Conservation (phyloP, 208 protist species). For the Trypanosoma congolense region DNA sequence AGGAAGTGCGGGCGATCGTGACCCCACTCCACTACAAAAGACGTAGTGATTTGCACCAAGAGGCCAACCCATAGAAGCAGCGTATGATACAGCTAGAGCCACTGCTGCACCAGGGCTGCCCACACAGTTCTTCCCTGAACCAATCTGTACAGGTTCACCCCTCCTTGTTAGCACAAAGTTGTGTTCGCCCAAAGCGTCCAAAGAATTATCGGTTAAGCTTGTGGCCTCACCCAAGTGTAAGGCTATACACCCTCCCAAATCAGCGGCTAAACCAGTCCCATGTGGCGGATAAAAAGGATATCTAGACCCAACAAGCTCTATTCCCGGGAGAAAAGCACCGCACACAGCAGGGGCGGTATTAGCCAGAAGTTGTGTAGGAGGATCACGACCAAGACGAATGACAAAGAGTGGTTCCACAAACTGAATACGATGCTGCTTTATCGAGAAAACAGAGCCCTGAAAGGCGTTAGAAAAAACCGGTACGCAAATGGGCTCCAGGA, state of each 20-base stretch:
- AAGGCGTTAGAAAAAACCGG: slow-evolving; percentile 69
- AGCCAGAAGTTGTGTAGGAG: slow-evolving; percentile 20
- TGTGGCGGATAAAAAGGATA: slow-evolving; percentile 80
- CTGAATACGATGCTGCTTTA: slow-evolving; percentile 50
- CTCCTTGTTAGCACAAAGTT: slow-evolving; percentile 58
- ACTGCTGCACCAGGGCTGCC: slow-evolving; percentile 38
- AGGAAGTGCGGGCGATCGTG: slow-evolving; percentile 34
- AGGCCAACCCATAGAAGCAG: slow-evolving; percentile 43
- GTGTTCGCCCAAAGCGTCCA: slow-evolving; percentile 23
- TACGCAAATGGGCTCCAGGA: slow-evolving; percentile 42
- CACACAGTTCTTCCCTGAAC: slow-evolving; percentile 46
- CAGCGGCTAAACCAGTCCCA: slow-evolving; percentile 49
- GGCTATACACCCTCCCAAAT: slow-evolving; percentile 56
- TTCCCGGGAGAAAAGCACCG: slow-evolving; percentile 32
- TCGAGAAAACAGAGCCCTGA: slow-evolving; percentile 24
- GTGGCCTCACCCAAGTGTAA: slow-evolving; percentile 39
- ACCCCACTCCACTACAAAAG: slow-evolving; percentile 52
- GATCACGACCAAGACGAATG: slow-evolving; percentile 29
- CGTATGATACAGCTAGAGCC: slow-evolving; percentile 41
- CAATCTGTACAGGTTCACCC: slow-evolving; percentile 66
- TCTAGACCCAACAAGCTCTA: slow-evolving; percentile 70
- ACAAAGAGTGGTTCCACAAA: slow-evolving; percentile 65
- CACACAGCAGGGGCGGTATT: slow-evolving; percentile 17
- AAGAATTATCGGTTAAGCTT: slow-evolving; percentile 15
- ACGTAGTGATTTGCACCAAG: slow-evolving; percentile 43